phyloP scores from a whole-genome alignment of 75 land plant genomes.

The Cunninghamia lanceolata region DNA sequence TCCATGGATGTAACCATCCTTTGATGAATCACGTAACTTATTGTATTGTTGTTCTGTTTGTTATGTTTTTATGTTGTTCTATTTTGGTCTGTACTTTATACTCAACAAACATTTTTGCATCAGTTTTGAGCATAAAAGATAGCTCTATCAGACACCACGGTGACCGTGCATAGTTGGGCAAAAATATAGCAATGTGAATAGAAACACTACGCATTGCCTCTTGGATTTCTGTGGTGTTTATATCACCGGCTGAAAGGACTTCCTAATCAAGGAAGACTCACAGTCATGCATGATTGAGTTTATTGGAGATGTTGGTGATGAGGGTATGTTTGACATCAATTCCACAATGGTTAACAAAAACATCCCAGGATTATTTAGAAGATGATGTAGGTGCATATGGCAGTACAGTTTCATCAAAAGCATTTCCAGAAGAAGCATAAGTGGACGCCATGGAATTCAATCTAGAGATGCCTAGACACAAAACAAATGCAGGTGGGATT shows the following conservation, averaged over 20 bases:
- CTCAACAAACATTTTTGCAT: not conserved
- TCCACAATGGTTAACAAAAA: not conserved
- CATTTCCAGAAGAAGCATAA: not conserved
- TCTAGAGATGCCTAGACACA: too few species aligned
- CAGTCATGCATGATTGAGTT: not conserved
- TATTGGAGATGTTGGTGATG: not conserved
- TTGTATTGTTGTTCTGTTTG: too few species aligned
- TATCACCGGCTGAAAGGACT: not conserved
- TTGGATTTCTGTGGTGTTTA: not conserved
- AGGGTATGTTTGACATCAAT: not conserved
- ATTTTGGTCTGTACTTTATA: too few species aligned
- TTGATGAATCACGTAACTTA: too few species aligned
- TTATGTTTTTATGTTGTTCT: too few species aligned
- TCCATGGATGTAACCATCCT: too few species aligned
- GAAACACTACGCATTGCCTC: not conserved
- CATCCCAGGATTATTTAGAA: not conserved
- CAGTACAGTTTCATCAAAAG: not conserved
- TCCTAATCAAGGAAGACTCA: not conserved
- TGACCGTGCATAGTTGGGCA: not conserved
- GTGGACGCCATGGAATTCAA: too few species aligned
- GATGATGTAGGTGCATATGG: not conserved
- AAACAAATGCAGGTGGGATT: too few species aligned
- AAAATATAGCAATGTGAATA: not conserved
- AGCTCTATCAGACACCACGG: not conserved
- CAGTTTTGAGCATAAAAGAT: not conserved